A percentile compares a stretch with the other conserved stretches of the same genome.
Evolutionary conservation across 1,284 basidiomycete species (phyloP).

Genomic region (Boletellus deceptivus): DNA sequence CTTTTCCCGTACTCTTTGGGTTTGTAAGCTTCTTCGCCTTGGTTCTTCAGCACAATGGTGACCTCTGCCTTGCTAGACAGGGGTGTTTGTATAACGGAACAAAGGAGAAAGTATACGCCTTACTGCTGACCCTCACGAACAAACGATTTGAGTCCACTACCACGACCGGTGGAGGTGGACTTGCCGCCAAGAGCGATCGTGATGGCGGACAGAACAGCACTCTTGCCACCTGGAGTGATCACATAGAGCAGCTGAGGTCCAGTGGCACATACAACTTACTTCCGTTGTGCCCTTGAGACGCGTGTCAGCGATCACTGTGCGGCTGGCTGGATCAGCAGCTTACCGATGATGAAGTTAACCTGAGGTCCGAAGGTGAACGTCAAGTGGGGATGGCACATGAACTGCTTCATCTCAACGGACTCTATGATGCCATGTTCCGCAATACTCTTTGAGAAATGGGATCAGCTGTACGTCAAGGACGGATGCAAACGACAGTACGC

Average conservation of each 20-base stretch:
- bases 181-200: slow-evolving; percentile 94
- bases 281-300: slow-evolving; percentile 66
- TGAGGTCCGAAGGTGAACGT: slow-evolving; percentile 83
- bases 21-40: slow-evolving; percentile 86
- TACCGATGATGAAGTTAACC: slow-evolving; percentile 97
- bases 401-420: slow-evolving; percentile 83
- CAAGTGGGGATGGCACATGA: slow-evolving; percentile 94
- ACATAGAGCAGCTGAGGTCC: background rate
- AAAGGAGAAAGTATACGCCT: slow-evolving; percentile 20
- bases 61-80: slow-evolving; percentile 56
- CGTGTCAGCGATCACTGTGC: slow-evolving; percentile 1
- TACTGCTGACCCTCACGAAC: slow-evolving; percentile 84
- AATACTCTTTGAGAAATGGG: slow-evolving; percentile 48
- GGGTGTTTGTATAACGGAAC: background rate
- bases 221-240: slow-evolving; percentile 77
- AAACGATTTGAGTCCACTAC: slow-evolving; percentile 83
- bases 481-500: slow-evolving; percentile 43
- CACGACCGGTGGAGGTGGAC: slow-evolving; percentile 85
- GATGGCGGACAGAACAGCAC: slow-evolving; percentile 91
- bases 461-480: background rate
- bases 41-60: slow-evolving; percentile 80
- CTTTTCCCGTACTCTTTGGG: slow-evolving; percentile 80
- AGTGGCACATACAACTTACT: slow-evolving; percentile 47
- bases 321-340: background rate
- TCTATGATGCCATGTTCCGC: slow-evolving; percentile 89